Evolutionary conservation across 305 asterid genomes (phyloP), one percentile per base, ranked within the genome.

Genomic region (Solanum hybrid): DNA sequence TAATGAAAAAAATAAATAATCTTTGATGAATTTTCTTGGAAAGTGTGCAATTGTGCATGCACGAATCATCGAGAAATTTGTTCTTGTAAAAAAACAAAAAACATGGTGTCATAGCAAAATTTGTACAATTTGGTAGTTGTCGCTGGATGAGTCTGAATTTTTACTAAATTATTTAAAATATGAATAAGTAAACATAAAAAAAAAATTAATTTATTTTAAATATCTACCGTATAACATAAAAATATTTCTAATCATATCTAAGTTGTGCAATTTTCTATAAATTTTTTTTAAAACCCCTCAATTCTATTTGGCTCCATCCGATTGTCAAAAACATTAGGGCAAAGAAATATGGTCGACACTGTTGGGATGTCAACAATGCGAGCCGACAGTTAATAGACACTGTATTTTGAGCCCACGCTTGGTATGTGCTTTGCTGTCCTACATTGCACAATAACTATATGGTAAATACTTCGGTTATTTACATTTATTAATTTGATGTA

Each of bases 201-300:
- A 29, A 29, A 29, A 2, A 2, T 29, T 29, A 29, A 29, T 29
- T 29, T 29, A 2, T 29, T 37, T 10, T 37, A 9, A 57, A 57
- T 17, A 57, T 57, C n/a, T 61, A 22, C 10, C 8, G 0, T 65
- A 68, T 10, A 17, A 34, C 1, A 13, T 41, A 41, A 1, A 41
- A 41, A 41, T 4, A 13, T 1, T 4, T 41, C 2, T 5, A 13
- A 41, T 0, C 15, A 39, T 41, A 4, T 4, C 2, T 31, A 31
- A 31, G 32, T 61, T 3, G 0, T 15, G 0, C 1, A 17, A 17
- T 0, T 57, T 17, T 57, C 9, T 13, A 45, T 45, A 1, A 0
- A 45, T 1, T 41, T 13, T 1, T 39, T 11, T 45, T 2, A 36
- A 45, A 17, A 0, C 0, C 14, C 15, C 7, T 68, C 7, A 2